Base-by-base conservation (phyloP, 371 early-diverging fungal genomes). In the Rhizomucor miehei region DNA sequence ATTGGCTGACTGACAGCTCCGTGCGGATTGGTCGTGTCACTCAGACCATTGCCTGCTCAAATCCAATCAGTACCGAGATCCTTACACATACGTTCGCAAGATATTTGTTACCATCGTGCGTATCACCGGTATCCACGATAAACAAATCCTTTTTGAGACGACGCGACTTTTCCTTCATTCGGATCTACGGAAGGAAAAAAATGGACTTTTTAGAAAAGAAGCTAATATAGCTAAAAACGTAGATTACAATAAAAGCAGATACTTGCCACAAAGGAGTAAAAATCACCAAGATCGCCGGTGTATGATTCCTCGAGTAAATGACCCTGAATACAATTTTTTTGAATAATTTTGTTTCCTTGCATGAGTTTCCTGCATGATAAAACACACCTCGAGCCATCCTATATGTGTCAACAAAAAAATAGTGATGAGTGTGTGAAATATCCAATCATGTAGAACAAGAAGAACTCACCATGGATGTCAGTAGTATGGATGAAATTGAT, bases 61-160 rank as follows among this genome's bases (percentile, higher is more conserved):
- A 23, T 21, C 29, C 16, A 29, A 29, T 29, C 29, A 29, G 29
- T 29, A 34, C 24, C 23, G 20, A 14, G 16, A 37, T 24, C 20
- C 16, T 17, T 29, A 25, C 13, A 52, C n/a, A 14, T 4, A 35
- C 14, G 17, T 19, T 47, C 36, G 36, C 14, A 52, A 25, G 16
- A 19, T 17, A 23, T 51, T 17, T 11, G n/a, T 57, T 71, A 48
- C 76, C 79, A 59, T 77, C 79, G 34, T 79, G 76, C 1, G 65
- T 70, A 52, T 79, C 80, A 17, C 82, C 82, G 12, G 76, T 78
- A 57, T 85, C 85, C 6, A 81, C 67, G 3, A 85, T 67, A 57
- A 85, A 78, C 20, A 85, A 54, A 60, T 81, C 79, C 63, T 75
- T 79, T 48, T 63, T 65, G 8, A 69, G 50, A 21, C 64, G 52